Evolutionary conservation across 306 rosid species (phyloP).

Genomic region (Boehmeria nivea): DNA sequence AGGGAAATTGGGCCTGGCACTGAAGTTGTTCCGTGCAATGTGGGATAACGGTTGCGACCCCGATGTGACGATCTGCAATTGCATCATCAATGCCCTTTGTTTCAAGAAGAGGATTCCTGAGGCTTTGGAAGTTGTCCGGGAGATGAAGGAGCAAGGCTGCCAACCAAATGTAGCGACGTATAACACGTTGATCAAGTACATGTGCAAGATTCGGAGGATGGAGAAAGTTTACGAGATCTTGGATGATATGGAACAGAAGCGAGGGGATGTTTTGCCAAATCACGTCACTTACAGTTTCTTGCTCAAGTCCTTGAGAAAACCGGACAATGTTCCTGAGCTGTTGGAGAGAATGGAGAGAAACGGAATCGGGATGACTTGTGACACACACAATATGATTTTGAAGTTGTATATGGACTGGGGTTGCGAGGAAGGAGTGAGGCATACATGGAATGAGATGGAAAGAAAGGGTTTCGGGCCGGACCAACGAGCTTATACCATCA

Average conservation of each 20-base stretch:
- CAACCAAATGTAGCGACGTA: slow-evolving; percentile 56
- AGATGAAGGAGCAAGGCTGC: slow-evolving; percentile 48
- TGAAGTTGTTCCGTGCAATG: slow-evolving; percentile 61
- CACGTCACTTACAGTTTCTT: slow-evolving; percentile 49
- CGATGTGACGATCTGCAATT: slow-evolving; percentile 61
- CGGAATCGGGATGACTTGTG: slow-evolving; percentile 47
- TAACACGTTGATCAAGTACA: slow-evolving; percentile 57
- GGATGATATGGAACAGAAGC: slow-evolving; percentile 54
- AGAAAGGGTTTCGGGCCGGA: slow-evolving; percentile 59
- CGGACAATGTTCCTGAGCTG: slow-evolving; percentile 43
- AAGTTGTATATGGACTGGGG: slow-evolving; percentile 69
- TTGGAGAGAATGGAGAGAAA: slow-evolving; percentile 57
- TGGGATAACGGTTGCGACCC: slow-evolving; percentile 51
- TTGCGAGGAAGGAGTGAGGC: slow-evolving; percentile 42
- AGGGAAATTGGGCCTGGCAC: slow-evolving; percentile 62
- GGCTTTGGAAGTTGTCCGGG: slow-evolving; percentile 50
- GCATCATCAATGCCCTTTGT: slow-evolving; percentile 71
- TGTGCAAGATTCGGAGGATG: slow-evolving; percentile 57
- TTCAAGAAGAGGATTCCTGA: slow-evolving; percentile 84
- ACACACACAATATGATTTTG: slow-evolving; percentile 57
- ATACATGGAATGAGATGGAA: slow-evolving; percentile 65
- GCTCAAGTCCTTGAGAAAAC: slow-evolving; percentile 46
- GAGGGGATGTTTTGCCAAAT: slow-evolving; percentile 51
- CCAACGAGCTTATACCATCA: slow-evolving; percentile 51
- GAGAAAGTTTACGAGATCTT: slow-evolving; percentile 55